Evolutionary conservation across 192 early-diverging fungal species (phyloP).

Genomic region (Haplosporangium gracile): DNA sequence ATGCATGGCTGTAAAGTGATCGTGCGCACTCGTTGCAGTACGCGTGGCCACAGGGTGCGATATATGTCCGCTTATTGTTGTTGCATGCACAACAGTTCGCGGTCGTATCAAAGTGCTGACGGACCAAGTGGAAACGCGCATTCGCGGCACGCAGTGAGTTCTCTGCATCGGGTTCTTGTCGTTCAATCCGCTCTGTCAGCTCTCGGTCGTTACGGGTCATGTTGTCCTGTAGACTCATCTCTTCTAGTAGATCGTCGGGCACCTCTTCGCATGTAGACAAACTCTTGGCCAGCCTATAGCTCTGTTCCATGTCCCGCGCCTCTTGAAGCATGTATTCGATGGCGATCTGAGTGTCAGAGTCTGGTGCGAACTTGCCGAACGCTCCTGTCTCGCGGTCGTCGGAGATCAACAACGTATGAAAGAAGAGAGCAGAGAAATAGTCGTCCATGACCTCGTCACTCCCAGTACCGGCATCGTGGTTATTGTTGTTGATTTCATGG

Average conservation of each 20-base stretch:
- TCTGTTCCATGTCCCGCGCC: constrained; percentile 16
- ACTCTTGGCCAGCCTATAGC: constrained; percentile 22
- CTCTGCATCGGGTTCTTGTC: constrained; percentile 16
- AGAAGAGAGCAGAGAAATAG: constrained; percentile 5
- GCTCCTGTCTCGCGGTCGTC: constrained; percentile 16
- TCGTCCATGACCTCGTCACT: background rate
- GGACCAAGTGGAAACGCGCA: constrained; percentile 5
- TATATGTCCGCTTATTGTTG: background rate
- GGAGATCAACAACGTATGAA: background rate
- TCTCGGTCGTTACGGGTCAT: constrained; percentile 3
- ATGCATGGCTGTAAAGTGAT: constrained; percentile 16
- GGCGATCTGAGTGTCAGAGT: constrained; percentile 22
- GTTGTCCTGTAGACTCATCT: constrained; percentile 8
- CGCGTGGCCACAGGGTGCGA: constrained; percentile 26
- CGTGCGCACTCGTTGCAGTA: constrained; percentile 32
- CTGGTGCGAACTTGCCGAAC: constrained; percentile 12
- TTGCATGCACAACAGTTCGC: constrained; percentile 20
- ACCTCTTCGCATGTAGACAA: constrained; percentile 8
- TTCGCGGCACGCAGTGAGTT: background rate
- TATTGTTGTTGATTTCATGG: background rate
- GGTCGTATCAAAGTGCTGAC: background rate
- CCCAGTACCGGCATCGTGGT: background rate
- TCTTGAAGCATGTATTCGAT: constrained; percentile 29
- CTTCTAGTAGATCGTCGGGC: constrained; percentile 5
- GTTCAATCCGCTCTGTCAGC: constrained; percentile 16